These are phyloP conservation scores for Claviceps monticola DNA, from an alignment of 2,329 filamentous ascomycete species.

Conservation along the genomic window DNA sequence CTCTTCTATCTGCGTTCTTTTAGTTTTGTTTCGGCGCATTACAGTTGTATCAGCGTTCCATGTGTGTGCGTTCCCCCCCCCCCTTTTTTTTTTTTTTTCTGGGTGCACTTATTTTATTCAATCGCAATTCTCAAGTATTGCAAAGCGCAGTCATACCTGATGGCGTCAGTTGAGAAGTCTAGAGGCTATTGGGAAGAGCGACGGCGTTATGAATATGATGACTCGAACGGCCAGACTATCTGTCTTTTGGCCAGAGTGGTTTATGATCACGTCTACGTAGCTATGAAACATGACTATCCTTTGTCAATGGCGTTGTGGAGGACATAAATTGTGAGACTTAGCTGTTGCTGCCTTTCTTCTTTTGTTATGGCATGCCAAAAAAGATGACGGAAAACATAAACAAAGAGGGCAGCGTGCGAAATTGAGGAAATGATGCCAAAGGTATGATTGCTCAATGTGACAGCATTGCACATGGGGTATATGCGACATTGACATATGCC, in stretches of 20 bases:
- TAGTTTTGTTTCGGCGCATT: conserved; percentile 4
- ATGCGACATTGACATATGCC: neutral
- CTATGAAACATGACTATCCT: conserved; percentile 1
- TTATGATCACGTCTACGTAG: neutral
- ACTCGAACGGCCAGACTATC: neutral
- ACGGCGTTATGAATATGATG: conserved; percentile 9
- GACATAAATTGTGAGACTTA: neutral
- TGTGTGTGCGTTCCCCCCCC: conserved; percentile 2
- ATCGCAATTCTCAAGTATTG: neutral
- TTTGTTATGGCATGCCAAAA: neutral
- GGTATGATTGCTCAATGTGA: neutral
- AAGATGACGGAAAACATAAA: neutral
- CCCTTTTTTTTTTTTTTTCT: neutral
- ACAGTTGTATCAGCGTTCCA: conserved; percentile 6
- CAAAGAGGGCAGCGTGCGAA: neutral
- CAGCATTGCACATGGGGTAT: neutral
- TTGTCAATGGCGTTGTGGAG: neutral
- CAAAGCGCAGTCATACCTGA: neutral
- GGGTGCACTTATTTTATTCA: neutral
- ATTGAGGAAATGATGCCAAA: neutral
- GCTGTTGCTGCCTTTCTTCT: neutral
- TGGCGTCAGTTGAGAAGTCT: conserved; percentile 14
- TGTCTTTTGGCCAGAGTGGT: neutral
- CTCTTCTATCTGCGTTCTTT: neutral
- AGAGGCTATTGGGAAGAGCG: conserved; percentile 2